Evolutionary conservation across 176 grass and related monocot species (phyloP), one percentile per base, ranked within the genome.

Genomic region (Oryza brachyantha): DNA sequence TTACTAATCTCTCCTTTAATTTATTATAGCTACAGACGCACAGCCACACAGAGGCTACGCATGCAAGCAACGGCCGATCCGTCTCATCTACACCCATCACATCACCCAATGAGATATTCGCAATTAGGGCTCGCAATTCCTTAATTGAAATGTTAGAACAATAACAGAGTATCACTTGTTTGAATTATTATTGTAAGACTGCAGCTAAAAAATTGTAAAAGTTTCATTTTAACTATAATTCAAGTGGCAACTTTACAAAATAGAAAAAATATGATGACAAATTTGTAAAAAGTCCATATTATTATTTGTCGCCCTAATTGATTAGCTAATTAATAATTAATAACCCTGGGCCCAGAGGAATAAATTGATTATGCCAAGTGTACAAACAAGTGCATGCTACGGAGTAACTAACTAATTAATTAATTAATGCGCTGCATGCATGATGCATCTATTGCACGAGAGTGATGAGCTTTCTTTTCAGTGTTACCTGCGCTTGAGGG

Each of bases 401-500:
- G 4, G 46, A 24, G 11, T 57, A n/a, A n/a, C n/a, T n/a, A n/a
- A 32, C 31, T 32, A 57, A 24, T n/a, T 57, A 57, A 57, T 57
- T 22, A 42, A 29, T 62, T 76, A 63, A 64, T 59, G 60, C 27
- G 45, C 11, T 61, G 40, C 43, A 21, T 73, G 43, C 32, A 32
- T 50, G 32, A 21, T 73, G 43, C 32, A 32, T 50, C 5, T 5
- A 52, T n/a, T 21, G 1, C 48, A n/a, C 26, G 28, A 7, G 24
- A 55, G 73, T 19, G 29, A 42, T 36, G 27, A 22, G 26, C 17
- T 5, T 37, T 14, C 5, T 46, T 45, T 46, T 50, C 4, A 17
- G 5, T 32, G 45, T 88, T 92, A 94, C 94, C 91, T 94, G 84
- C 89, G 85, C 77, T 97, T 97, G 64, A 97, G 87, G 73, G 91